These are phyloP conservation scores for Suillus clintonianus DNA, from an alignment of 768 basidiomycete genomes.

Conservation along the genomic window DNA sequence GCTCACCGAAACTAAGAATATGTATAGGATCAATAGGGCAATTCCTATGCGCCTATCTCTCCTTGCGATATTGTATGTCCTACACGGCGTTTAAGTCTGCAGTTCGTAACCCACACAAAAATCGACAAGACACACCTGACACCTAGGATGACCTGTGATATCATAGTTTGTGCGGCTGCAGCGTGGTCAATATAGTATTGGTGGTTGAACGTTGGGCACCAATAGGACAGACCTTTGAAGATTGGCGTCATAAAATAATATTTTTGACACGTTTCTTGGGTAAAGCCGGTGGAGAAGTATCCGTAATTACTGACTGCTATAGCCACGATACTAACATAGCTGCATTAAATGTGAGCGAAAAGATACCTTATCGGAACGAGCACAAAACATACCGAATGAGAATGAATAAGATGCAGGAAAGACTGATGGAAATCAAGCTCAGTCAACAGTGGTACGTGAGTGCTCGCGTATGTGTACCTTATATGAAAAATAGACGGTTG, in stretches of 20 bases:
- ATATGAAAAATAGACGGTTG: slow-evolving; percentile 25
- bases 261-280: slow-evolving; percentile 41
- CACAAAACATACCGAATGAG: slow-evolving; percentile 27
- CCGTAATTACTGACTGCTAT: slow-evolving; percentile 57
- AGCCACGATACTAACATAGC: slow-evolving; percentile 44
- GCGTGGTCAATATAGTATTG: not conserved
- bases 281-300: slow-evolving; percentile 56
- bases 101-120: not conserved
- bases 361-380: not conserved
- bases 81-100: slow-evolving; percentile 16
- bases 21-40: slow-evolving; percentile 39
- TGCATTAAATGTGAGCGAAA: slow-evolving; percentile 2
- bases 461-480: slow-evolving; percentile 17
- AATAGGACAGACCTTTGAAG: slow-evolving; percentile 54
- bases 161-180: slow-evolving; percentile 60
- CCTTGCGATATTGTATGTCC: slow-evolving; percentile 60
- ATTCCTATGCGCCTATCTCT: slow-evolving; percentile 44
- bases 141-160: slow-evolving; percentile 67
- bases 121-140: slow-evolving; percentile 43
- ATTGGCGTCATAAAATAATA: slow-evolving; percentile 56
- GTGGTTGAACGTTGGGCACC: not conserved
- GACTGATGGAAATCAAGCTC: slow-evolving; percentile 9
- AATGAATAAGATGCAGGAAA: slow-evolving; percentile 32
- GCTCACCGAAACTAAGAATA: slow-evolving; percentile 45
- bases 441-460: not conserved